A percentile compares a stretch with the other conserved stretches of the same genome.
Conservation (phyloP, 2,329 filamentous ascomycete species). For the Ambrosiella beaveri region DNA sequence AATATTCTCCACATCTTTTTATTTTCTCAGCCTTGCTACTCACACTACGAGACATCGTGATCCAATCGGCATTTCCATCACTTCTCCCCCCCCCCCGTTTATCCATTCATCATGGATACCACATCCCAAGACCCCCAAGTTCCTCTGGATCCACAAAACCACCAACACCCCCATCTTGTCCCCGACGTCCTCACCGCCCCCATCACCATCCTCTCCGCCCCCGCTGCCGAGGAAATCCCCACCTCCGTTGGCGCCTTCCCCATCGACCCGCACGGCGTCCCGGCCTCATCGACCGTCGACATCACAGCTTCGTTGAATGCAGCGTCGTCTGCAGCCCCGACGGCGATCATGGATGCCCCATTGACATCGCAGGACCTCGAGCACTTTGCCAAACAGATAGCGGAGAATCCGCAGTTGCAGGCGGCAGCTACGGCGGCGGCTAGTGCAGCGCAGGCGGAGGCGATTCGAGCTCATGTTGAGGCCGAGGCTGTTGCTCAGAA, state of each 20-base stretch:
- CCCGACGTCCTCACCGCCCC: background rate
- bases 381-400: background rate
- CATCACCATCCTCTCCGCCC: conserved; percentile 1
- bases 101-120: background rate
- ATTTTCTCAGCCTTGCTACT: too few species aligned
- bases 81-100: too few species aligned
- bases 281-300: background rate
- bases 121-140: background rate
- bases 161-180: background rate
- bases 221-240: conserved; percentile 1
- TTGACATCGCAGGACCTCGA: background rate
- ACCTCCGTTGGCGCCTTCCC: background rate
- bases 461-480: background rate
- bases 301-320: background rate
- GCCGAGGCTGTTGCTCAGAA: background rate
- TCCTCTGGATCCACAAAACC: background rate
- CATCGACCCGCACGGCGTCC: background rate
- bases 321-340: background rate
- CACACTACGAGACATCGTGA: too few species aligned
- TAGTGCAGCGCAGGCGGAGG: conserved; percentile 2
- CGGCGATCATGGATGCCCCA: background rate
- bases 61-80: too few species aligned
- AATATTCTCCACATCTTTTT: too few species aligned
- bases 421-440: background rate
- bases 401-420: background rate